Conservation (phyloP, 805 yeast species). For the Scheffersomyces coipomensis region DNA sequence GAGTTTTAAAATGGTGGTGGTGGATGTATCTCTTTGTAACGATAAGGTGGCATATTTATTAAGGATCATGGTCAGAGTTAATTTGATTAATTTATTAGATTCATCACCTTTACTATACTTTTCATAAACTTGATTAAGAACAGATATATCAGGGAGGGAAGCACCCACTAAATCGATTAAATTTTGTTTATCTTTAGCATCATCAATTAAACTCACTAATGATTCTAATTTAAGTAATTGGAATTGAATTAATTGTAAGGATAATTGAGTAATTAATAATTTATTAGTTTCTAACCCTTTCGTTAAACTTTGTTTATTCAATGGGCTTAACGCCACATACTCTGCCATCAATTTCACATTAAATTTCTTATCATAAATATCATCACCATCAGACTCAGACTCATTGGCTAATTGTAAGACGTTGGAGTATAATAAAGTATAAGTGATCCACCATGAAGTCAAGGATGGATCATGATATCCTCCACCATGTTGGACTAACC, state of each 20-base stretch:
- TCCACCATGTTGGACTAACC: conserved; percentile 52
- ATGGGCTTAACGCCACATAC: conserved; percentile 60
- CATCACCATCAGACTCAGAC: conserved; percentile 31
- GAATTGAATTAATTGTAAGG: conserved; percentile 57
- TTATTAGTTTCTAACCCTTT: conserved; percentile 49
- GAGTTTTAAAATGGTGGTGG: conserved; percentile 16
- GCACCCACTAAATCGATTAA: conserved; percentile 23
- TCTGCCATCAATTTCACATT: conserved; percentile 43
- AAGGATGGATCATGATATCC: conserved; percentile 78
- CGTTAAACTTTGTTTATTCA: conserved; percentile 56
- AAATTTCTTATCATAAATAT: conserved; percentile 1
- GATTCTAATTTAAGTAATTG: conserved; percentile 52
- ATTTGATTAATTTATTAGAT: conserved; percentile 37
- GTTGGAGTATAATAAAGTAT: conserved; percentile 58
- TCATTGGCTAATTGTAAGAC: conserved; percentile 52
- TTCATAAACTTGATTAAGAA: conserved; percentile 41
- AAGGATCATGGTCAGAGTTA: conserved; percentile 47
- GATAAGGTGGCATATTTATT: conserved; percentile 37
- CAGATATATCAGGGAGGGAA: conserved; percentile 52
- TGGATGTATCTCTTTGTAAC: conserved; percentile 20
- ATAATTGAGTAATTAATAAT: conserved; percentile 59
- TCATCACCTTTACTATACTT: conserved; percentile 36
- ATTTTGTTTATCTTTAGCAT: conserved; percentile 18
- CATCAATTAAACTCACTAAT: conserved; percentile 1
- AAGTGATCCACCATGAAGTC: conserved; percentile 81